Conservation (phyloP, 108 stramenopile species). For the Skeletonema menzelii region DNA sequence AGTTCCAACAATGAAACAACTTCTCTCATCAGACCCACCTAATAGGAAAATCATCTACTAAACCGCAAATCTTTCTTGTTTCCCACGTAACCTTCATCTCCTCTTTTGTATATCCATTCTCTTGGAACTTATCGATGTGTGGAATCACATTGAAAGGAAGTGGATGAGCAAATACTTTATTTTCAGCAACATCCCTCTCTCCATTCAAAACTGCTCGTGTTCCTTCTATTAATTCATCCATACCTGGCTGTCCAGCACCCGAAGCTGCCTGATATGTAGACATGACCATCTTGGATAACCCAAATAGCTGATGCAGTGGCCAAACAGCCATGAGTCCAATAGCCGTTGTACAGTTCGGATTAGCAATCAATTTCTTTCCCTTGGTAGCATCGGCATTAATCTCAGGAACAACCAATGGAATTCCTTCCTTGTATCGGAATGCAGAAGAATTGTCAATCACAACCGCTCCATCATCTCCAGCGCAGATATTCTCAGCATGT, state of each 20-base stretch:
- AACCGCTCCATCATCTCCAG: conserved; percentile 70
- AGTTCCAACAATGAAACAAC: neutral
- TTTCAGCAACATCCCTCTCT: conserved; percentile 59
- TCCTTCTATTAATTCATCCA: conserved; percentile 94
- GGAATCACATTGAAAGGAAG: conserved; percentile 99
- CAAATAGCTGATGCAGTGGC: conserved; percentile 91
- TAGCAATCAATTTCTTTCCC: conserved; percentile 95
- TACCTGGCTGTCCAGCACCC: conserved; percentile 92
- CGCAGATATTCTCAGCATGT: conserved; percentile 75
- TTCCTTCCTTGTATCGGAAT: conserved; percentile 87
- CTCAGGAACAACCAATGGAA: conserved; percentile 96
- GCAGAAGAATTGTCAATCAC: conserved; percentile 94
- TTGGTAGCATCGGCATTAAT: conserved; percentile 90
- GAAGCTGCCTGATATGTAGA: conserved; percentile 94
- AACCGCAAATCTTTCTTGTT: conserved; percentile 90
- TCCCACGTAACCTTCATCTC: conserved; percentile 99
- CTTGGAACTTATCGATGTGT: conserved; percentile 98
- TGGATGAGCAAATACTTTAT: conserved; percentile 94
- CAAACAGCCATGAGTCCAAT: conserved; percentile 97
- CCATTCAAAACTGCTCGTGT: conserved; percentile 74
- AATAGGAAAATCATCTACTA: conserved; percentile 79
- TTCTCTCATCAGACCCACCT: conserved; percentile 30
- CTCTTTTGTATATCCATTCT: conserved; percentile 98
- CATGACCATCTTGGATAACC: conserved; percentile 90
- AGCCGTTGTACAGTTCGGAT: conserved; percentile 99